A percentile compares a stretch with the other conserved stretches of the same genome.
These are phyloP conservation scores for Anthracocystis panici-leucophaei DNA, from an alignment of 1,284 basidiomycete species.

Conservation along the genomic window DNA sequence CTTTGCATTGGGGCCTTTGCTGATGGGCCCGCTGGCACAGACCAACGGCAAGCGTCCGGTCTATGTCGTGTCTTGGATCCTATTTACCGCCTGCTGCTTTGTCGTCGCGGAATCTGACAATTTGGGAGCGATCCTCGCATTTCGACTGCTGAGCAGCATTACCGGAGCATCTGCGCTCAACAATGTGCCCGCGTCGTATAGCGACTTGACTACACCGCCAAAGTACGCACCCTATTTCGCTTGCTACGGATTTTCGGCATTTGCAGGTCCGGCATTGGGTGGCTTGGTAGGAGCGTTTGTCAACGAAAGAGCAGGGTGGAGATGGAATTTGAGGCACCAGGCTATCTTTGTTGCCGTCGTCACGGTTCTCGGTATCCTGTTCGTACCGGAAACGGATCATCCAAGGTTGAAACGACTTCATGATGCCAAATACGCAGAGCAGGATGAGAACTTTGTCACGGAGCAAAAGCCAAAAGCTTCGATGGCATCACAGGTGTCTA, in stretches of 20 bases:
- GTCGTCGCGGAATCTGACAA: constrained; percentile 59
- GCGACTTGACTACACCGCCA: constrained; percentile 35
- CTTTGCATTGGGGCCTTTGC: constrained; percentile 38
- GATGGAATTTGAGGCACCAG: constrained; percentile 50
- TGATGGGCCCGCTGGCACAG: constrained; percentile 46
- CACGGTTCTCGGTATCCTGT: constrained; percentile 33
- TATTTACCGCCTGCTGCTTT: constrained; percentile 52
- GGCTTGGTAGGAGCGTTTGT: constrained; percentile 42
- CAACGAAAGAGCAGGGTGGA: constrained; percentile 43
- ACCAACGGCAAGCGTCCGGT: constrained; percentile 45
- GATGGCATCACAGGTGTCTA: background rate
- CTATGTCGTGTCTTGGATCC: constrained; percentile 38
- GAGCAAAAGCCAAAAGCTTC: background rate
- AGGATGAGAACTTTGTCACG: background rate
- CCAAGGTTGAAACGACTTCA: constrained; percentile 32
- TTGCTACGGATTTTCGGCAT: constrained; percentile 47
- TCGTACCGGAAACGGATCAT: constrained; percentile 50
- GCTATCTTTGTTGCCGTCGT: constrained; percentile 49
- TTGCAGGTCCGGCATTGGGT: constrained; percentile 37
- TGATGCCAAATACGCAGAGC: constrained; percentile 23
- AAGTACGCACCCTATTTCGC: constrained; percentile 29
- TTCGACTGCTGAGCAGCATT: constrained; percentile 64
- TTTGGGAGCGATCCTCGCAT: constrained; percentile 61
- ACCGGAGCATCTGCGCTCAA: constrained; percentile 46
- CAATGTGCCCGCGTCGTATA: constrained; percentile 46